A percentile compares a stretch with the other conserved stretches of the same genome.
phyloP scores from a whole-genome alignment of 2,329 filamentous ascomycete species.

The Microdochium paspali region DNA sequence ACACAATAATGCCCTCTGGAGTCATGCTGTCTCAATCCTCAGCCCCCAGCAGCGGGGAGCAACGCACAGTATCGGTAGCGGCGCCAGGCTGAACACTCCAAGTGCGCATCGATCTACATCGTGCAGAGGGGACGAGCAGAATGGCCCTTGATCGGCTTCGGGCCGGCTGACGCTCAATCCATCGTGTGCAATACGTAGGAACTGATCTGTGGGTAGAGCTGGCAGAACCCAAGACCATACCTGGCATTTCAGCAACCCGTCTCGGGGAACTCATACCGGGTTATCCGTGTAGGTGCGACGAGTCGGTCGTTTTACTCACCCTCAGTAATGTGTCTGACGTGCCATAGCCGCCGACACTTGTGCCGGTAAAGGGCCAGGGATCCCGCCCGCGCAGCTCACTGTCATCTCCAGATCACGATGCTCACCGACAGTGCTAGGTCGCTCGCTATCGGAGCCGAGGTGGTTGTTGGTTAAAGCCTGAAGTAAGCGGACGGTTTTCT shows the following conservation, averaged over 20 bases:
- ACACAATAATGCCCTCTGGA: constrained; percentile 8
- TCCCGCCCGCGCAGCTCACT: too few species aligned
- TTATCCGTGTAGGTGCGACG: constrained; percentile 25
- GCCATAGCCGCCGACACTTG: constrained; percentile 29
- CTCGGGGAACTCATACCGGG: constrained; percentile 17
- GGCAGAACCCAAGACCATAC: constrained; percentile 27
- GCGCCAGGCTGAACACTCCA: constrained; percentile 10
- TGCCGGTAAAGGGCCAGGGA: constrained; percentile 30
- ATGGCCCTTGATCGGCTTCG: constrained; percentile 26
- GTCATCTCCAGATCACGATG: too few species aligned
- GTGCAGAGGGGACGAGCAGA: constrained; percentile 18
- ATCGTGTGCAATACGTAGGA: constrained; percentile 31
- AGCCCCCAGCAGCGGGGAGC: constrained; percentile 9
- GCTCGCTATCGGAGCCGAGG: too few species aligned
- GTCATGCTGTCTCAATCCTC: constrained; percentile 8
- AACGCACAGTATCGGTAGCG: constrained; percentile 3
- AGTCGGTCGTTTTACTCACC: constrained; percentile 26
- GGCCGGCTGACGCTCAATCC: constrained; percentile 33
- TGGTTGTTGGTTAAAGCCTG: too few species aligned
- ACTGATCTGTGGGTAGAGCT: constrained; percentile 23
- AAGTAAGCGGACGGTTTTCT: too few species aligned
- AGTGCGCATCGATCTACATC: constrained; percentile 21
- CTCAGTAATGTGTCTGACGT: constrained; percentile 23
- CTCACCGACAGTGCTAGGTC: too few species aligned
- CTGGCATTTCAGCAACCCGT: constrained; percentile 16